A percentile compares a stretch with the other conserved stretches of the same genome.
phyloP scores from a whole-genome alignment of 2,329 filamentous ascomycete species.

The Beauveria varroae region DNA sequence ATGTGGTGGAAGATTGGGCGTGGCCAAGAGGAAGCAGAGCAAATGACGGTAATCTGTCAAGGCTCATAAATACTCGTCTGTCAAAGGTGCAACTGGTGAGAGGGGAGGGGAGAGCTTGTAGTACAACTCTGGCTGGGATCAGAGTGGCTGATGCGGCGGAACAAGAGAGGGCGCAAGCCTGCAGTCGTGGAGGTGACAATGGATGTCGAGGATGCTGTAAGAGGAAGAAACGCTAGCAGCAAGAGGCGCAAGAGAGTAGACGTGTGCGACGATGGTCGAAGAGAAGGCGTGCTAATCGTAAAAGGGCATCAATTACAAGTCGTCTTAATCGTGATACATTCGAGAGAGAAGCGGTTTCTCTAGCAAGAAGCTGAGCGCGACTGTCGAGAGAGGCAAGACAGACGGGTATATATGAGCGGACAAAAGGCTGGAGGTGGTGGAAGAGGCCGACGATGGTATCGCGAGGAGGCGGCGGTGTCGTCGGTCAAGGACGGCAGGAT shows the following conservation, averaged over 20 bases:
- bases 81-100: neutral
- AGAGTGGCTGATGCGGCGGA: neutral
- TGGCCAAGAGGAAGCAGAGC: slow-evolving; percentile 62
- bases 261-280: slow-evolving; percentile 1
- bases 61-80: slow-evolving; percentile 43
- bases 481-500: neutral
- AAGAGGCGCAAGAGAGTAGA: neutral
- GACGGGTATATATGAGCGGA: neutral
- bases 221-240: slow-evolving; percentile 1
- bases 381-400: neutral
- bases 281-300: slow-evolving; percentile 21
- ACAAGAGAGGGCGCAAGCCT: neutral
- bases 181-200: neutral
- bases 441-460: neutral
- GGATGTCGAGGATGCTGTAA: neutral
- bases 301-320: slow-evolving; percentile 20
- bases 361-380: neutral
- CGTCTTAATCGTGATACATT: slow-evolving; percentile 19
- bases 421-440: neutral
- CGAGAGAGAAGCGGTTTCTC: slow-evolving; percentile 1
- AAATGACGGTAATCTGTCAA: slow-evolving; percentile 65
- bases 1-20: slow-evolving; percentile 63
- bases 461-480: neutral
- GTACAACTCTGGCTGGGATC: slow-evolving; percentile 8
- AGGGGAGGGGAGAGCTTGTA: neutral